These are phyloP conservation scores for Strobilomyces dryophilus DNA, from an alignment of 768 basidiomycete species.

Conservation along the genomic window DNA sequence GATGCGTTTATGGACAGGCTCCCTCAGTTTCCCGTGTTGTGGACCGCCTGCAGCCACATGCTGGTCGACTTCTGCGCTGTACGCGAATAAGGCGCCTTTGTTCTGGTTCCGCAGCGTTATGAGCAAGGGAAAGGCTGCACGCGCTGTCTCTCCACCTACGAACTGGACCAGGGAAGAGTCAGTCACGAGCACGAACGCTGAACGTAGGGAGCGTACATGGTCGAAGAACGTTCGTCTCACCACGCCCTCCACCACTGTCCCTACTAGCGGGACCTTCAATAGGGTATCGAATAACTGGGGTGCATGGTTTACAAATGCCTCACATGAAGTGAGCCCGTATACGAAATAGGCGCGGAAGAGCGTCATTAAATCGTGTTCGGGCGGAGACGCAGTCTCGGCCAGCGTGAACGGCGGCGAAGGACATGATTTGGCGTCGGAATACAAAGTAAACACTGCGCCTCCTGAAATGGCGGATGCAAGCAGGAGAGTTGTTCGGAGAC, in stretches of 20 bases:
- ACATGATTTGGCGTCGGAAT: conserved; percentile 26
- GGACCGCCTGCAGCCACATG: conserved; percentile 38
- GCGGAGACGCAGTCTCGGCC: background rate
- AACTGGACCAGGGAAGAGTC: conserved; percentile 46
- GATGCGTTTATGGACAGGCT: conserved; percentile 52
- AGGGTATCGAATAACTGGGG: conserved; percentile 58
- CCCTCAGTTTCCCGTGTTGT: conserved; percentile 7
- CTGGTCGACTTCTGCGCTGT: conserved; percentile 83
- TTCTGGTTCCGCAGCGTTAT: conserved; percentile 57
- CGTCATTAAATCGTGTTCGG: conserved; percentile 7
- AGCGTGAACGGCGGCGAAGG: conserved; percentile 19
- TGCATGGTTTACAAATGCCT: conserved; percentile 70
- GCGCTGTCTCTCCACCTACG: conserved; percentile 82
- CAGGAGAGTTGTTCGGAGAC: conserved; percentile 13
- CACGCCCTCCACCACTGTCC: conserved; percentile 58
- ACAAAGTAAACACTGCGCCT: conserved; percentile 16
- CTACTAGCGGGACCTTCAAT: conserved; percentile 49
- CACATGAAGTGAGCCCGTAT: conserved; percentile 76
- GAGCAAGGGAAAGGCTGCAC: conserved; percentile 63
- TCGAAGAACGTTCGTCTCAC: conserved; percentile 83
- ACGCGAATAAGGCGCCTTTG: conserved; percentile 74
- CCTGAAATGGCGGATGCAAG: conserved; percentile 17
- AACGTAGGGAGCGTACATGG: conserved; percentile 46
- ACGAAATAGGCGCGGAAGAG: conserved; percentile 76
- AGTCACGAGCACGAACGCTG: background rate